Evolutionary conservation across 495 filamentous ascomycete genomes (phyloP).

Genomic region (Hypoxylon cercidicola): DNA sequence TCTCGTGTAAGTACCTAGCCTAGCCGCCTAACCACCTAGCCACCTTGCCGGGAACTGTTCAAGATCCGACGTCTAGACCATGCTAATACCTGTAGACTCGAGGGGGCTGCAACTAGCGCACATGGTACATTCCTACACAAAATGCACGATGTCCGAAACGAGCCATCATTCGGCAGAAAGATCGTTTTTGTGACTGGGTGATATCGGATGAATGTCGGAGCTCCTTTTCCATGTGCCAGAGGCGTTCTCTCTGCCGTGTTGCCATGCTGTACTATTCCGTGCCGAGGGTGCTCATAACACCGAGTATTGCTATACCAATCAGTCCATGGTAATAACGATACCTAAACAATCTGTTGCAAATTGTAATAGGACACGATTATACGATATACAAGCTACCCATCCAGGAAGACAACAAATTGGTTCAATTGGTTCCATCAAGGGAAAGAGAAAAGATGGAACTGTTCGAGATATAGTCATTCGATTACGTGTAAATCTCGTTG

Average conservation of each 20-base stretch:
- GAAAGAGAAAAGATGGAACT: background rate
- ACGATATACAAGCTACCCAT: conserved; percentile 10
- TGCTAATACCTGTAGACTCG: background rate
- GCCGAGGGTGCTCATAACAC: conserved; percentile 1
- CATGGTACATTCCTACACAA: conserved; percentile 8
- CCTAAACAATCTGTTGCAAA: conserved; percentile 7
- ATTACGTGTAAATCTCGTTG: conserved; percentile 18
- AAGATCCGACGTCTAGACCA: conserved; percentile 6
- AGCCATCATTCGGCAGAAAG: background rate
- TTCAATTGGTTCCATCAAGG: background rate
- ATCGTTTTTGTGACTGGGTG: conserved; percentile 3
- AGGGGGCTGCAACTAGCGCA: conserved; percentile 11
- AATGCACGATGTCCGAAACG: conserved; percentile 22
- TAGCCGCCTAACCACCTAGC: conserved; percentile 7
- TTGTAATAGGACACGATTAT: conserved; percentile 5
- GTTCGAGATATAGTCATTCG: conserved; percentile 6
- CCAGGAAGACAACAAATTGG: conserved; percentile 14
- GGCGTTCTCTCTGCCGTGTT: background rate
- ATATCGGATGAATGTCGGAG: conserved; percentile 18
- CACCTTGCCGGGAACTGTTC: background rate
- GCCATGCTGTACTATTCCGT: too few relatives aligned
- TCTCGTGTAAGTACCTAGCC: background rate
- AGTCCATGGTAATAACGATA: conserved; percentile 4
- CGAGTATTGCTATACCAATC: background rate
- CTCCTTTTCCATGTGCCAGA: background rate